phyloP scores from a whole-genome alignment of 2,329 filamentous ascomycete genomes.

The Stromatinia cepivora region DNA sequence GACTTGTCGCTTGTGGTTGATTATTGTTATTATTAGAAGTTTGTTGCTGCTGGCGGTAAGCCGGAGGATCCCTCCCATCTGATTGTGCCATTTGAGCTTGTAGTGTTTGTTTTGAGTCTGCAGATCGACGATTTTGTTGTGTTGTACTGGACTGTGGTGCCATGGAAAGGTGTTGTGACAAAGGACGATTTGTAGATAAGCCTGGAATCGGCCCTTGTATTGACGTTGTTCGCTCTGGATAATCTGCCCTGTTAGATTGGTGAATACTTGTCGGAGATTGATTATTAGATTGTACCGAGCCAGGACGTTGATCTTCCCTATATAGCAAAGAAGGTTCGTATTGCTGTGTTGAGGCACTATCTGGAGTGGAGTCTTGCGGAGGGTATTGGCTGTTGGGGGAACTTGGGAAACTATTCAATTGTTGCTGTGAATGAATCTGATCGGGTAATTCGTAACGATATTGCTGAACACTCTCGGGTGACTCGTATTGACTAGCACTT shows the following conservation, averaged over 20 bases:
- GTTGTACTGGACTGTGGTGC: constrained; percentile 32
- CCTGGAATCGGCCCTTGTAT: constrained; percentile 28
- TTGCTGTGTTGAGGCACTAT: constrained; percentile 63
- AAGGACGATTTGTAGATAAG: constrained; percentile 27
- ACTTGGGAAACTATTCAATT: constrained; percentile 28
- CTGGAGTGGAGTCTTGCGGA: constrained; percentile 35
- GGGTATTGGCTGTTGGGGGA: constrained; percentile 49
- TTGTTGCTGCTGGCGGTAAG: constrained; percentile 35
- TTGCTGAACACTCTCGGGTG: constrained; percentile 35
- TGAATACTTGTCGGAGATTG: constrained; percentile 33
- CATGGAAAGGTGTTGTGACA: constrained; percentile 37
- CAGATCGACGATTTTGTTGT: constrained; percentile 37
- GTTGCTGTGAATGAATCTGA: constrained; percentile 36
- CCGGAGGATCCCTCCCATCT: constrained; percentile 38
- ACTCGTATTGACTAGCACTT: constrained; percentile 20
- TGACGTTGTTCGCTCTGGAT: constrained; percentile 36
- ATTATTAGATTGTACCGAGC: constrained; percentile 38
- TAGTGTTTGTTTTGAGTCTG: constrained; percentile 36
- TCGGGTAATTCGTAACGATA: constrained; percentile 31
- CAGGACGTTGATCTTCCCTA: constrained; percentile 37
- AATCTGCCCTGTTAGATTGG: constrained; percentile 30
- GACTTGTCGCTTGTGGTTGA: constrained; percentile 34
- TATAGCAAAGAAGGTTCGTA: constrained; percentile 55
- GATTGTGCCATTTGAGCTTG: constrained; percentile 32
- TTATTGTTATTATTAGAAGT: constrained; percentile 31